Evolutionary conservation across 2,329 filamentous ascomycete species (phyloP).

Genomic region (Sporothrix mexicana): DNA sequence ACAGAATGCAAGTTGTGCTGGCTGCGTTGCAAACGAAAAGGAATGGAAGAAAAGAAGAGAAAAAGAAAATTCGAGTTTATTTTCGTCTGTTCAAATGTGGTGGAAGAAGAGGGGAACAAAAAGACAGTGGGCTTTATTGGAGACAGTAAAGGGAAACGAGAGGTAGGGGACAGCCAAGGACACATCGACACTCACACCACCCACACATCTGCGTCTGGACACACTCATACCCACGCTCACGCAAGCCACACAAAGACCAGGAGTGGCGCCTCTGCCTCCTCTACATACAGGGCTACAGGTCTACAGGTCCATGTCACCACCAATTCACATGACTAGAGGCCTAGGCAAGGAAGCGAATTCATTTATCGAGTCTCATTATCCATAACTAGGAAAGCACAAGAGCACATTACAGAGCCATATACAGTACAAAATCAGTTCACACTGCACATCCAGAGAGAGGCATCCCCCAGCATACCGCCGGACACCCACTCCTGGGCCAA

Average conservation of each 20-base stretch:
- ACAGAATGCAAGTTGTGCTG: not conserved
- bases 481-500: constrained; percentile 24
- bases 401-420: not conserved
- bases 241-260: constrained; percentile 2
- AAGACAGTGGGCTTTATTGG: not conserved
- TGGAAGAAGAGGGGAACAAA: not conserved
- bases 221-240: not conserved
- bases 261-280: not conserved
- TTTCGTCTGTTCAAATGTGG: not conserved
- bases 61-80: not conserved
- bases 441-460: constrained; percentile 4
- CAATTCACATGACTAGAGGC: not conserved
- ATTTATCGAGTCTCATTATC: constrained; percentile 7
- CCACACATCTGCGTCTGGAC: not conserved
- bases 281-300: not conserved
- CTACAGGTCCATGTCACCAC: not conserved
- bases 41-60: not conserved
- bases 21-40: not conserved
- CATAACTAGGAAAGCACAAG: not conserved
- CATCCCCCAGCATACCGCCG: not conserved
- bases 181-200: constrained; percentile 13
- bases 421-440: constrained; percentile 14
- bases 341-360: not conserved
- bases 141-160: not conserved
- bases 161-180: not conserved